Percentiles rank a stretch among this genome's conserved stretches.
phyloP scores from a whole-genome alignment of 176 grass and related monocot genomes.

The Miscanthus lutarioriparius region DNA sequence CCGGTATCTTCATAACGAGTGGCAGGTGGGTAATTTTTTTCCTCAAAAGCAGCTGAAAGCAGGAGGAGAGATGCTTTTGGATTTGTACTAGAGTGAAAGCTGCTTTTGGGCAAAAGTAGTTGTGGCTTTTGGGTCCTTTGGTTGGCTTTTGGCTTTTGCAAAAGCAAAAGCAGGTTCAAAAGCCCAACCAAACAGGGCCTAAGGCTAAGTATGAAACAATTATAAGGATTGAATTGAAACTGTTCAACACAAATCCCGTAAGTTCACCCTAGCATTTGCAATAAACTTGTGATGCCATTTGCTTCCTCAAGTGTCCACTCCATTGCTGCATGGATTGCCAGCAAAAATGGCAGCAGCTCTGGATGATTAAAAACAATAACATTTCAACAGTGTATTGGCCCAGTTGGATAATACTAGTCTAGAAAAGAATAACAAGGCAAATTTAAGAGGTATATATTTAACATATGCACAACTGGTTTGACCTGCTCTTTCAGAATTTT shows the following conservation, averaged over 20 bases:
- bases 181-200: too few species aligned
- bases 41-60: too few species aligned
- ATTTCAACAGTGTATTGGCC: background rate
- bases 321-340: background rate
- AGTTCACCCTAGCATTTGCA: background rate
- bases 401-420: background rate
- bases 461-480: background rate
- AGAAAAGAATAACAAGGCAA: background rate
- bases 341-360: background rate
- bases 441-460: background rate
- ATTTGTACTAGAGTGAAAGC: too few species aligned
- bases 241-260: background rate
- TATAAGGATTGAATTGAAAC: background rate
- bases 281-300: background rate
- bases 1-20: too few species aligned
- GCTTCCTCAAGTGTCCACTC: background rate
- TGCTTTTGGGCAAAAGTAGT: too few species aligned
- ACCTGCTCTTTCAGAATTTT: background rate
- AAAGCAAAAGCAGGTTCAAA: too few species aligned
- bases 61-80: too few species aligned
- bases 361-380: background rate
- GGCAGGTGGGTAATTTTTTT: too few species aligned
- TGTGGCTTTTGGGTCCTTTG: too few species aligned
- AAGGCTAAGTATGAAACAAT: background rate
- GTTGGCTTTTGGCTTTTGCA: too few species aligned